phyloP scores from a whole-genome alignment of 2,329 filamentous ascomycete species.

The Aspergillus melleus region DNA sequence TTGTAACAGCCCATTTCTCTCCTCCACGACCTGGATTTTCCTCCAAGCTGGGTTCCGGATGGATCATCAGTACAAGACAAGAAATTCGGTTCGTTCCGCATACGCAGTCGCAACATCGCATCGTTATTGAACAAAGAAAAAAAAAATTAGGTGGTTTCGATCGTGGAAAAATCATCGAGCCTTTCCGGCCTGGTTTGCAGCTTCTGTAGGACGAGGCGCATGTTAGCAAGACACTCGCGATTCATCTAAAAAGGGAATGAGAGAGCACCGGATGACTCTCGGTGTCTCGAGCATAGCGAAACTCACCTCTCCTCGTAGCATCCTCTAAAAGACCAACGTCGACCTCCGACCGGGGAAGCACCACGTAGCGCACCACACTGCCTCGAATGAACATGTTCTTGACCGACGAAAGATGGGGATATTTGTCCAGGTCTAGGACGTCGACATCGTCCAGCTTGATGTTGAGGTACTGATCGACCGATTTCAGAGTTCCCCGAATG shows the following conservation, averaged over 20 bases:
- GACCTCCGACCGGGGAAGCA: slow-evolving; percentile 77
- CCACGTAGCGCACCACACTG: slow-evolving; percentile 89
- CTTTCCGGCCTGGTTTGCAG: slow-evolving; percentile 52
- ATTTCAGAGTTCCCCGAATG: slow-evolving; percentile 92
- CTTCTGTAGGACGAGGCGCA: slow-evolving; percentile 35
- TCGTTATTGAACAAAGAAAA: slow-evolving; percentile 15
- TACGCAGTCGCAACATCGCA: slow-evolving; percentile 6
- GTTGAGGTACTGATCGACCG: slow-evolving; percentile 97
- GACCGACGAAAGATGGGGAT: slow-evolving; percentile 86
- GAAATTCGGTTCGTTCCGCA: neutral
- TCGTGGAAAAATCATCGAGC: slow-evolving; percentile 36
- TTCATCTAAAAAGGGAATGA: neutral
- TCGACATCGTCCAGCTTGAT: slow-evolving; percentile 97
- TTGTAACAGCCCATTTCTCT: neutral
- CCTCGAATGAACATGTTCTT: slow-evolving; percentile 96
- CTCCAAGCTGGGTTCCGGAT: neutral
- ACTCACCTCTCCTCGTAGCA: slow-evolving; percentile 78
- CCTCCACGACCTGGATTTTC: neutral
- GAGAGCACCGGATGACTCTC: neutral
- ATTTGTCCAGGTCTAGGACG: slow-evolving; percentile 89
- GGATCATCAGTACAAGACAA: slow-evolving; percentile 3
- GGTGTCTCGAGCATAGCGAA: neutral
- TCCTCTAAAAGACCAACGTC: slow-evolving; percentile 87
- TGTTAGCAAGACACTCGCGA: slow-evolving; percentile 12
- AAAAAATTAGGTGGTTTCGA: slow-evolving; percentile 6